Percentiles rank a stretch among this genome's conserved stretches.
Conservation (phyloP, 805 yeast genomes). For the Teunomyces lycoperdinae region DNA sequence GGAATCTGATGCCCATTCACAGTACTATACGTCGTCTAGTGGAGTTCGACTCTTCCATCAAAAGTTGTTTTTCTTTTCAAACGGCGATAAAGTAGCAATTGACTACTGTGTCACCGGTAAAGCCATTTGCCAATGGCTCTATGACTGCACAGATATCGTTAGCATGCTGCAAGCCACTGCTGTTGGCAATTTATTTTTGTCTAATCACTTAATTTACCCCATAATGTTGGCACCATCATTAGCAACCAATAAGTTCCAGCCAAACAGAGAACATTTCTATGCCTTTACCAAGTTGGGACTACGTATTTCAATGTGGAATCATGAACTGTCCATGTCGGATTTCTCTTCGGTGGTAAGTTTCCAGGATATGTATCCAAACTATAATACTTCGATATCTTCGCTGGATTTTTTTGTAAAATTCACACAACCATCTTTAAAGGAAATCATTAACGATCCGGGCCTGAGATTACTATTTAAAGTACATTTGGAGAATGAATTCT, state of each 20-base stretch:
- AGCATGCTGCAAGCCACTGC: slow-evolving; percentile 50
- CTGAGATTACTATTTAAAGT: slow-evolving; percentile 61
- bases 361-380: background rate
- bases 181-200: slow-evolving; percentile 50
- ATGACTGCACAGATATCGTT: slow-evolving; percentile 81
- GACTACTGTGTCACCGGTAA: slow-evolving; percentile 68
- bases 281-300: background rate
- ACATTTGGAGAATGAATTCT: slow-evolving; percentile 62
- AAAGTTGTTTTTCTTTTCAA: slow-evolving; percentile 27
- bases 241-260: slow-evolving; percentile 10
- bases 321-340: background rate
- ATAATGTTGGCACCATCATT: slow-evolving; percentile 36
- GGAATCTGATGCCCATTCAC: slow-evolving; percentile 76
- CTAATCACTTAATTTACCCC: slow-evolving; percentile 46
- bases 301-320: background rate
- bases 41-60: slow-evolving; percentile 63
- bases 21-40: slow-evolving; percentile 64
- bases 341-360: background rate
- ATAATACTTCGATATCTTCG: background rate
- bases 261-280: background rate
- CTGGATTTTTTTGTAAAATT: background rate
- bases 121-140: slow-evolving; percentile 79
- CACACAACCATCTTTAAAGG: slow-evolving; percentile 21
- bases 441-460: slow-evolving; percentile 71
- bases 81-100: slow-evolving; percentile 17